A percentile compares a stretch with the other conserved stretches of the same genome.
phyloP scores from a whole-genome alignment of 176 grass and related monocot species.

The Rhynchospora tenuis region DNA sequence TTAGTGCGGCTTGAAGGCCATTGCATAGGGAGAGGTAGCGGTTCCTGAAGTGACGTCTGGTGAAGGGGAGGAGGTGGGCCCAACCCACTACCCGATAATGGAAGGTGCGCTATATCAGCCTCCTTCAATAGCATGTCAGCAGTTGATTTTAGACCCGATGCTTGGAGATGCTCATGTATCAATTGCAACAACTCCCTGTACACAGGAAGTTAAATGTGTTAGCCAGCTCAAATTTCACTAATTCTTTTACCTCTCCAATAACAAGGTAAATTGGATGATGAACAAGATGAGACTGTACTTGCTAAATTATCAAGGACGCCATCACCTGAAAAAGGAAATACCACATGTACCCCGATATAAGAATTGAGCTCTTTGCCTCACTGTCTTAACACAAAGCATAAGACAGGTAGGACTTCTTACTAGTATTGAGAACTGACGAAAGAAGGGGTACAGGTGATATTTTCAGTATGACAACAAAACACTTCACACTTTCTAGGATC shows the following conservation, averaged over 20 bases:
- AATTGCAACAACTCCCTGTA: slow-evolving; percentile 87
- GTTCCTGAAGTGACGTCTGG: slow-evolving; percentile 57
- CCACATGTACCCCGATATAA: background rate
- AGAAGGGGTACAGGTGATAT: background rate
- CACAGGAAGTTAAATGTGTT: background rate
- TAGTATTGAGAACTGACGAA: background rate
- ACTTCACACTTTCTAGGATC: background rate
- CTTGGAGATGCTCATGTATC: slow-evolving; percentile 94
- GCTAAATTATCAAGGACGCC: background rate
- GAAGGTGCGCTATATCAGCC: slow-evolving; percentile 67
- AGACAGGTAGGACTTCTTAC: background rate
- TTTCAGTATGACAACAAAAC: background rate
- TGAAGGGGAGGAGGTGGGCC: slow-evolving; percentile 45
- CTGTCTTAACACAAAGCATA: background rate
- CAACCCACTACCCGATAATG: slow-evolving; percentile 29
- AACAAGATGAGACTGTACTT: background rate
- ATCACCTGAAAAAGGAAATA: background rate
- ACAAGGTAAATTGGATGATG: background rate
- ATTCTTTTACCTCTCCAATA: background rate
- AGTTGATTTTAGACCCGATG: slow-evolving; percentile 72
- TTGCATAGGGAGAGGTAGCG: slow-evolving; percentile 45
- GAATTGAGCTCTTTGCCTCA: background rate
- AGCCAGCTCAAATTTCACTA: background rate
- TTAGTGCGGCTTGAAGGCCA: slow-evolving; percentile 73
- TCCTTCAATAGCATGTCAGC: slow-evolving; percentile 84